A percentile compares a stretch with the other conserved stretches of the same genome.
Evolutionary conservation across 2,329 filamentous ascomycete species (phyloP).

Genomic region (Phoma sp.): DNA sequence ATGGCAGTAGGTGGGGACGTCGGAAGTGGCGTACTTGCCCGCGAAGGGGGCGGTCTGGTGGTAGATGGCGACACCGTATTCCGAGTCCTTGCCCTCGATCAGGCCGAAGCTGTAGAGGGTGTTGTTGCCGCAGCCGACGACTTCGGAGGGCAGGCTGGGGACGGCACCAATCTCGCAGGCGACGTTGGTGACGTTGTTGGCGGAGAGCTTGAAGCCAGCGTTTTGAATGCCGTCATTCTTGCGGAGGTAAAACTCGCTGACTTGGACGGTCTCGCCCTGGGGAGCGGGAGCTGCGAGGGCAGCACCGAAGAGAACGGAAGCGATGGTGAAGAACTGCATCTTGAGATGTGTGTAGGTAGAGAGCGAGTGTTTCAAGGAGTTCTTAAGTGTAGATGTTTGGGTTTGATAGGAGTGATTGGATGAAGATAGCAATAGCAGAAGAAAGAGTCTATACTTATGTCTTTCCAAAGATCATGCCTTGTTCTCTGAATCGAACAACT

Average conservation of each 20-base stretch:
- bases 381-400: neutral
- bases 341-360: neutral
- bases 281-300: conserved; percentile 29
- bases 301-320: conserved; percentile 27
- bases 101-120: conserved; percentile 30
- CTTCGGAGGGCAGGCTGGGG: conserved; percentile 21
- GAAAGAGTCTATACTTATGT: conserved; percentile 23
- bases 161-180: conserved; percentile 19
- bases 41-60: conserved; percentile 21
- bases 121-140: conserved; percentile 24
- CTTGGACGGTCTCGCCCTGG: conserved; percentile 32
- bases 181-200: conserved; percentile 23
- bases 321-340: conserved; percentile 32
- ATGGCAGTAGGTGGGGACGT: conserved; percentile 28
- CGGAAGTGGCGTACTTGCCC: conserved; percentile 20
- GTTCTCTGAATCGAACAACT: conserved; percentile 2
- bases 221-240: conserved; percentile 27
- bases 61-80: conserved; percentile 23
- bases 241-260: conserved; percentile 28
- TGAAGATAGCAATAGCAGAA: neutral
- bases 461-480: neutral
- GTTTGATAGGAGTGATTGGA: conserved; percentile 4
- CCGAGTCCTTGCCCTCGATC: conserved; percentile 7
- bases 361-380: neutral
- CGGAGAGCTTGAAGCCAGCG: conserved; percentile 32